Conservation (phyloP, 2,329 filamentous ascomycete genomes). For the Peltaster fructicola region DNA sequence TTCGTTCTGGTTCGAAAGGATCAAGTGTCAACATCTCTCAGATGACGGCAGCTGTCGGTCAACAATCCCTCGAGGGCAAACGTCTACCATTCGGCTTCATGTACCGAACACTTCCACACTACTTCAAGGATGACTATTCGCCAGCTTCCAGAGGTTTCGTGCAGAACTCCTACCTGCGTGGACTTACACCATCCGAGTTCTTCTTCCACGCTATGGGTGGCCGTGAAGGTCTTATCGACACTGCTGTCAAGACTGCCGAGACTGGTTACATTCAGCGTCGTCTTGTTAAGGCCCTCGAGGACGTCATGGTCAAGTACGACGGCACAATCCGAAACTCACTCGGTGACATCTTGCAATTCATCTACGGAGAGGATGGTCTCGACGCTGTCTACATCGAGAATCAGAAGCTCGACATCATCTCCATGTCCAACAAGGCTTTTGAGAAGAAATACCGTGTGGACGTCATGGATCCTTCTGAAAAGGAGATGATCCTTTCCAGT, state of each 20-base stretch:
- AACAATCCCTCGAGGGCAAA: conserved; percentile 96
- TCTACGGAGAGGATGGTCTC: conserved; percentile 93
- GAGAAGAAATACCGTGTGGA: conserved; percentile 71
- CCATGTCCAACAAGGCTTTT: conserved; percentile 60
- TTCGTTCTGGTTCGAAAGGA: conserved; percentile 90
- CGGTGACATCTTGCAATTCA: conserved; percentile 89
- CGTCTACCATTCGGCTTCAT: conserved; percentile 99
- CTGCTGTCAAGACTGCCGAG: conserved; percentile 96
- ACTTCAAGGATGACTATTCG: conserved; percentile 98
- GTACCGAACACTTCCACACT: conserved; percentile 89
- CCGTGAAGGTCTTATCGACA: conserved; percentile 98
- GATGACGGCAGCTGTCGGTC: conserved; percentile 95
- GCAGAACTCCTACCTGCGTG: conserved; percentile 94
- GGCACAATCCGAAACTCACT: conserved; percentile 93
- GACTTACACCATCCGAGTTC: conserved; percentile 87
- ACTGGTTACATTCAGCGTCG: conserved; percentile 98
- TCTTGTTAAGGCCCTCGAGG: conserved; percentile 93
- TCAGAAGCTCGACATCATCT: conserved; percentile 74
- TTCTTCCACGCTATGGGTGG: conserved; percentile 99
- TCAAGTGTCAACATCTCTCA: conserved; percentile 99
- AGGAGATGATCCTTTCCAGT: conserved; percentile 37
- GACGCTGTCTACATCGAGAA: conserved; percentile 90
- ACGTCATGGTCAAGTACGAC: conserved; percentile 94
- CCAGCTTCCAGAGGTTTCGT: conserved; percentile 94
- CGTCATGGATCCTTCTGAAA: conserved; percentile 49